Base-by-base conservation (phyloP, 768 basidiomycete genomes). In the Mycena indigotica region DNA sequence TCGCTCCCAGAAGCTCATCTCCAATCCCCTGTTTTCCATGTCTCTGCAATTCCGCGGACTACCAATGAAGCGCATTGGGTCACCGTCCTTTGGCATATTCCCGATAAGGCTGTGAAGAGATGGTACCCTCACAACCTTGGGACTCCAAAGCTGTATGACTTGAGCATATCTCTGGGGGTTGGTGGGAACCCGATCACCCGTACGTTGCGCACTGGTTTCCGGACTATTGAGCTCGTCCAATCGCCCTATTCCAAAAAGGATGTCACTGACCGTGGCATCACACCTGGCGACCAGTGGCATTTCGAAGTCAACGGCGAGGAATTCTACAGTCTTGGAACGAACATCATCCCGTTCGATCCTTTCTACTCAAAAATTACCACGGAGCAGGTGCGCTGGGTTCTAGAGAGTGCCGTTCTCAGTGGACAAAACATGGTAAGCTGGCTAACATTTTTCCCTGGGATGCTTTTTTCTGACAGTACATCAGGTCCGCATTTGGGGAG, bases 41-140 rank as follows among this genome's bases (percentile, higher is more conserved):
- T 72, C 13, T 63, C 45, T 38, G 63, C 62, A 26, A 69, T 63
- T 39, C 61, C 71, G 3, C 29, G 52, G 2, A 63, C 66, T 5
- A 65, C 68, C 1, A 67, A 69, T 23, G 60, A 60, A 6, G 67
- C 78, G 0, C 73, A 72, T 6, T 81, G 78, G 72, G 64, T 81
- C 21, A 74, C 70, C 30, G 80, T 73, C 4, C 65, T 66, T 17
- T 83, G 81, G 76, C 71, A 69, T 6, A 72, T 85, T 32, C 76
- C 79, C 0, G 80, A 84, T 41, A 35, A 54, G 12, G 61, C 79
- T 4, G 81, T 80, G 12, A 68, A 79, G 59, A 72, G 82, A 23
- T 85, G 84, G 84, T 84, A 74, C 61, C 80, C 83, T 4, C 75
- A 78, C 62, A 79, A 83, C 62, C 80, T 85, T 44, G 84, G 82